A percentile compares a stretch with the other conserved stretches of the same genome.
phyloP scores from a whole-genome alignment of 371 early-diverging fungal species.

The Mortierella sp. region DNA sequence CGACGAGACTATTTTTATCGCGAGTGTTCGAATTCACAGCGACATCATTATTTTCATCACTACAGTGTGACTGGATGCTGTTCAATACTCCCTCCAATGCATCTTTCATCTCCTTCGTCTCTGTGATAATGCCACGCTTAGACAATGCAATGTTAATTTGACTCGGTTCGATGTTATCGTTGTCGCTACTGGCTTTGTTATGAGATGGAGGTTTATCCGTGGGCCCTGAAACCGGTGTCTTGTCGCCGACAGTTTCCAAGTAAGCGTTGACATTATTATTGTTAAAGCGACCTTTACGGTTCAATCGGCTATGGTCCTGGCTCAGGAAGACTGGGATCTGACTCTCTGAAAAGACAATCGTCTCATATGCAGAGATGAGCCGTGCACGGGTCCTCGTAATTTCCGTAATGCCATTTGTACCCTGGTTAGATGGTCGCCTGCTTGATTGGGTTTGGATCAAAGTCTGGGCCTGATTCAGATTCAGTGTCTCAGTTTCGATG shows the following conservation, averaged over 20 bases:
- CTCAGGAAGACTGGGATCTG: slow-evolving; percentile 51
- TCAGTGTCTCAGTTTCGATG: not conserved
- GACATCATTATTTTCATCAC: not conserved
- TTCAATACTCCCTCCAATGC: too few relatives aligned
- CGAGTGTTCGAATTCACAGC: not conserved
- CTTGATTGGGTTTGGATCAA: not conserved
- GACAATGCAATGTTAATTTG: not conserved
- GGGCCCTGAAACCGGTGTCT: not conserved
- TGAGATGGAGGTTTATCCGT: not conserved
- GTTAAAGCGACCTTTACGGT: not conserved
- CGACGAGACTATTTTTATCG: slow-evolving; percentile 7
- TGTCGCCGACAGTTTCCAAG: not conserved
- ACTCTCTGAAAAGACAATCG: slow-evolving; percentile 50
- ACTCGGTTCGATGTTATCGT: not conserved
- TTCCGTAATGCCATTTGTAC: too few relatives aligned
- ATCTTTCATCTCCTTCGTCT: too few relatives aligned
- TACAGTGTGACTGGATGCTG: not conserved
- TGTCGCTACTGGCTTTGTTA: not conserved
- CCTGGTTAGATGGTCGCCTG: too few relatives aligned
- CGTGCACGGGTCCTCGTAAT: not conserved
- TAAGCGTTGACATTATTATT: not conserved
- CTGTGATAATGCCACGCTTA: not conserved
- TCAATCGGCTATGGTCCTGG: slow-evolving; percentile 24
- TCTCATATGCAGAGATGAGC: slow-evolving; percentile 40
- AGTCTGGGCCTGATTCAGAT: not conserved